phyloP scores from a whole-genome alignment of 2,329 filamentous ascomycete genomes.

The Cladorrhinum sp. region DNA sequence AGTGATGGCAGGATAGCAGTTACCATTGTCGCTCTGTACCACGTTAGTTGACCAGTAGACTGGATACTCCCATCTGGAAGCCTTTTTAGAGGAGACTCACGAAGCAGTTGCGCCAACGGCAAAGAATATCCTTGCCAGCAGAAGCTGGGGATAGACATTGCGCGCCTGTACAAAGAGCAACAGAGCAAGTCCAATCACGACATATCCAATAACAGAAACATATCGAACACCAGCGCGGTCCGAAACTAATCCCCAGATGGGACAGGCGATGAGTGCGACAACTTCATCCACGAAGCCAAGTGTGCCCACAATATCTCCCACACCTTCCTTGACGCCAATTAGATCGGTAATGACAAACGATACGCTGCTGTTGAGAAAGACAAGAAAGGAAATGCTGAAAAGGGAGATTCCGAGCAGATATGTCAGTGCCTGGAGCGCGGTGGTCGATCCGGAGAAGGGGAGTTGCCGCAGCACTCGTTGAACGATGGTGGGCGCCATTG shows the following conservation, averaged over 20 bases:
- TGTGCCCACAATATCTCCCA: constrained; percentile 79
- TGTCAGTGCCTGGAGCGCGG: constrained; percentile 61
- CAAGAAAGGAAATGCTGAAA: constrained; percentile 85
- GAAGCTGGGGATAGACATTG: constrained; percentile 84
- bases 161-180: constrained; percentile 79
- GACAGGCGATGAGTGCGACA: constrained; percentile 76
- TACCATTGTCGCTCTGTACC: constrained; percentile 80
- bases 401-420: constrained; percentile 81
- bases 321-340: constrained; percentile 67
- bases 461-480: constrained; percentile 42
- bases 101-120: constrained; percentile 88
- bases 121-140: constrained; percentile 82
- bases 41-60: background rate
- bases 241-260: constrained; percentile 73
- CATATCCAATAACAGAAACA: constrained; percentile 74
- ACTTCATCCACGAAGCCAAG: constrained; percentile 83
- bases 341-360: constrained; percentile 84
- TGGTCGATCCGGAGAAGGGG: constrained; percentile 60
- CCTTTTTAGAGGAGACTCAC: constrained; percentile 42
- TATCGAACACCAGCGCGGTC: constrained; percentile 73
- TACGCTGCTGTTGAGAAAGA: constrained; percentile 81
- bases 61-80: background rate
- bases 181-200: constrained; percentile 73
- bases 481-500: constrained; percentile 29
- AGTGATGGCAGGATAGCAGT: constrained; percentile 83